Conservation (phyloP, 2,329 filamentous ascomycete species). For the Alternaria burnsii region DNA sequence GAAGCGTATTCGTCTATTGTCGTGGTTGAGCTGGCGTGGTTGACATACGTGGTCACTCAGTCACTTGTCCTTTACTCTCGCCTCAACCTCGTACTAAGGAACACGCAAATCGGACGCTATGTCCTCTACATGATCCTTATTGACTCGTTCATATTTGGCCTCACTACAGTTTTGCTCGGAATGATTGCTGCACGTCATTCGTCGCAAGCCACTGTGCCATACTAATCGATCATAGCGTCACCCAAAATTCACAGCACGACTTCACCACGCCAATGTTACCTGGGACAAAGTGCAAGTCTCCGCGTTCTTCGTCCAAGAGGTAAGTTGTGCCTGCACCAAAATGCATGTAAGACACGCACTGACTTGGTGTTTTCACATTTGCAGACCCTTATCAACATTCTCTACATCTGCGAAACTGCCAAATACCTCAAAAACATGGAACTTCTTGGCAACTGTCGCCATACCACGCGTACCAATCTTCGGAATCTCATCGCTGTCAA, state of each 20-base stretch:
- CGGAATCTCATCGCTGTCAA: slow-evolving; percentile 51
- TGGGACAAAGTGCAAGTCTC: slow-evolving; percentile 54
- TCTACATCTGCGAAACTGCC: slow-evolving; percentile 63
- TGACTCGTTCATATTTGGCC: slow-evolving; percentile 62
- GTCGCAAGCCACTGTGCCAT: not conserved
- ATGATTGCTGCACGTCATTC: slow-evolving; percentile 55
- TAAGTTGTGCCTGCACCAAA: not conserved
- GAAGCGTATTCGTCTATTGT: slow-evolving; percentile 50
- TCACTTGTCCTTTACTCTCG: slow-evolving; percentile 68
- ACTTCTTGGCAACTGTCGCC: slow-evolving; percentile 22
- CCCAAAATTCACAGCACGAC: slow-evolving; percentile 17
- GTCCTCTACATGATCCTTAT: slow-evolving; percentile 65
- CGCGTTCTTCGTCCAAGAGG: slow-evolving; percentile 52
- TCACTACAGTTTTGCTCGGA: slow-evolving; percentile 62
- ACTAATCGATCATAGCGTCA: slow-evolving; percentile 25
- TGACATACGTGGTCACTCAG: slow-evolving; percentile 66
- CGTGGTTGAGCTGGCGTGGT: slow-evolving; percentile 63
- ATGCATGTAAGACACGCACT: not conserved
- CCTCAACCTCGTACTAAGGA: slow-evolving; percentile 63
- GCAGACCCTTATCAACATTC: slow-evolving; percentile 39
- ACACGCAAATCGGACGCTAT: slow-evolving; percentile 38
- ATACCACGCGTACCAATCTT: slow-evolving; percentile 27
- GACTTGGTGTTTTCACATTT: not conserved
- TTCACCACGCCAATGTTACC: slow-evolving; percentile 19
- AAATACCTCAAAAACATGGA: slow-evolving; percentile 47